phyloP scores from a whole-genome alignment of 441 rosid genomes.

The Jatropha multifida region DNA sequence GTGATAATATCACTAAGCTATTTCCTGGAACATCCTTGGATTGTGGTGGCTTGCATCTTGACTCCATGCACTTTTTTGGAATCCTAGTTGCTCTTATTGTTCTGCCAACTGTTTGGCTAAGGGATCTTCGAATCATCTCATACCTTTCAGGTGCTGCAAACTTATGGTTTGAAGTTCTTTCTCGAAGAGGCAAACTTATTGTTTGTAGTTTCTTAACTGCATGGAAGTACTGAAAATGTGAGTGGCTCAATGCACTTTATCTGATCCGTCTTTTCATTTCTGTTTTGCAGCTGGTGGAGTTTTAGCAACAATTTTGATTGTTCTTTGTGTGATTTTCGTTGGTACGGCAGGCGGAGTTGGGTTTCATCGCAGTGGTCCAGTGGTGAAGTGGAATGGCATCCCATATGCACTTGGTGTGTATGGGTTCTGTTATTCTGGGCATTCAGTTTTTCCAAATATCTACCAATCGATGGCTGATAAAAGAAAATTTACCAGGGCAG shows the following conservation, averaged over 20 bases:
- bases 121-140: conserved; percentile 74
- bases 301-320: conserved; percentile 58
- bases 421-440: conserved; percentile 81
- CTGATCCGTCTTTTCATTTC: conserved; percentile 11
- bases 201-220: neutral
- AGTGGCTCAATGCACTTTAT: neutral
- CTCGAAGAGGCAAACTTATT: conserved; percentile 10
- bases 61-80: conserved; percentile 72
- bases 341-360: conserved; percentile 65
- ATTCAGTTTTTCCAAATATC: conserved; percentile 88
- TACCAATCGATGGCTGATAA: conserved; percentile 97
- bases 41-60: conserved; percentile 54
- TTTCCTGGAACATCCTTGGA: conserved; percentile 73
- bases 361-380: conserved; percentile 61
- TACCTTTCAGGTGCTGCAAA: conserved; percentile 68
- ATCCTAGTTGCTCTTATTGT: conserved; percentile 67
- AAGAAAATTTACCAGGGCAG: conserved; percentile 60
- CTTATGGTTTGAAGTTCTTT: conserved; percentile 12
- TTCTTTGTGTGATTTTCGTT: conserved; percentile 52
- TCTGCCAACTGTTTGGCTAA: conserved; percentile 82
- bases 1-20: conserved; percentile 77
- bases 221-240: neutral
- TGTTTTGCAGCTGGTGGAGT: conserved; percentile 75
- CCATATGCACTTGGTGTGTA: conserved; percentile 83
- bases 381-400: conserved; percentile 74